A percentile compares a stretch with the other conserved stretches of the same genome.
These are phyloP conservation scores for Trichocladium antarcticum DNA, from an alignment of 495 filamentous ascomycete genomes.

Conservation along the genomic window DNA sequence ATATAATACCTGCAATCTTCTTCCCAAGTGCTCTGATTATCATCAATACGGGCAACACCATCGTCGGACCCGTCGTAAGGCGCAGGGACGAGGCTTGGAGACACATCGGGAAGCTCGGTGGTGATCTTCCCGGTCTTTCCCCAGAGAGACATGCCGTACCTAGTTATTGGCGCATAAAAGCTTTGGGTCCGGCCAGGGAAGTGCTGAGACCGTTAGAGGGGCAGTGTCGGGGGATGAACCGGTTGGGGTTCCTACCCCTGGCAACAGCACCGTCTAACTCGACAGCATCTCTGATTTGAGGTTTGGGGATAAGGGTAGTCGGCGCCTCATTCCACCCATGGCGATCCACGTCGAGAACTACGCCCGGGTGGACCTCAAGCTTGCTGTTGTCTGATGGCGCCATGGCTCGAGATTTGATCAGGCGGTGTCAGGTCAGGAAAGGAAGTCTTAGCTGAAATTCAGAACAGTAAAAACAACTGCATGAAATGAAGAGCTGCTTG, in stretches of 20 bases:
- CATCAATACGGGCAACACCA: not conserved
- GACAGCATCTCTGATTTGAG: not conserved
- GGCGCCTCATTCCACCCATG: constrained; percentile 5
- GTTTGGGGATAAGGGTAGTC: constrained; percentile 2
- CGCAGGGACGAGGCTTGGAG: constrained; percentile 3
- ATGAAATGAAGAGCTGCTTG: not conserved
- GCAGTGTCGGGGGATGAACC: not conserved
- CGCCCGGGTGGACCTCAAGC: not conserved
- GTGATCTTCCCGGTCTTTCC: constrained; percentile 5
- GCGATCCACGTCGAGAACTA: constrained; percentile 5
- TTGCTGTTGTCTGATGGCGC: not conserved
- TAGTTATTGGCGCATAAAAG: not conserved
- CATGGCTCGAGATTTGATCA: not conserved
- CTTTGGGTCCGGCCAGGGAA: not conserved
- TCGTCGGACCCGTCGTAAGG: constrained; percentile 13
- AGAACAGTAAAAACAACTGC: not conserved
- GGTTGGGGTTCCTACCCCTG: not conserved
- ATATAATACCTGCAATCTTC: too few species aligned
- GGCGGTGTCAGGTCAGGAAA: not conserved
- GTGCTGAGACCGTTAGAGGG: not conserved
- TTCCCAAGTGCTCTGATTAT: too few species aligned
- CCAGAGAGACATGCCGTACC: constrained; percentile 11
- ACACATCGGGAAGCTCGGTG: not conserved
- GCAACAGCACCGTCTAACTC: constrained; percentile 1
- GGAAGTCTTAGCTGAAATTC: not conserved